These are phyloP conservation scores for Diplocarpon mali DNA, from an alignment of 2,329 filamentous ascomycete species.

Conservation along the genomic window DNA sequence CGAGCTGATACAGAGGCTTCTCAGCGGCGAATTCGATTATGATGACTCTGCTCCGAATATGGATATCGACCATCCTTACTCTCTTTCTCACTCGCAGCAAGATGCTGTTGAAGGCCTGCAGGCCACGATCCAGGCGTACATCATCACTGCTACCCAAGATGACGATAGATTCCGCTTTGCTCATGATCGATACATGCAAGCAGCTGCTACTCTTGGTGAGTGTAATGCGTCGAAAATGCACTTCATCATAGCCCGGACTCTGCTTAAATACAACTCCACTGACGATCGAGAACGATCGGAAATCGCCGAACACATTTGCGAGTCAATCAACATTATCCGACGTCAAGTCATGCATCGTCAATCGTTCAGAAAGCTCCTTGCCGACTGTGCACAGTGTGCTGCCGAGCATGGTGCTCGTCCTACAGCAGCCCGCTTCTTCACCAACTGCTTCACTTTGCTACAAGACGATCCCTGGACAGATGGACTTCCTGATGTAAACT, in stretches of 20 bases:
- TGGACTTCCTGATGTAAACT: slow-evolving; percentile 58
- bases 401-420: slow-evolving; percentile 73
- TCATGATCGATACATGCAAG: slow-evolving; percentile 78
- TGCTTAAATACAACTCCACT: slow-evolving; percentile 58
- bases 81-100: slow-evolving; percentile 43
- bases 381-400: slow-evolving; percentile 66
- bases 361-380: slow-evolving; percentile 59
- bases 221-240: slow-evolving; percentile 72
- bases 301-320: slow-evolving; percentile 71
- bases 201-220: slow-evolving; percentile 58
- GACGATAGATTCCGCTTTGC: slow-evolving; percentile 83
- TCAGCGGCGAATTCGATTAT: slow-evolving; percentile 64
- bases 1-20: slow-evolving; percentile 62
- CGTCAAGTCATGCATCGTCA: slow-evolving; percentile 46
- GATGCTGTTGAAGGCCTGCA: slow-evolving; percentile 73
- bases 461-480: slow-evolving; percentile 72
- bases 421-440: slow-evolving; percentile 75
- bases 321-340: slow-evolving; percentile 66
- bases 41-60: slow-evolving; percentile 29
- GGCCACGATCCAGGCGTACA: slow-evolving; percentile 65
- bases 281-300: slow-evolving; percentile 57
- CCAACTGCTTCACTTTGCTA: slow-evolving; percentile 64
- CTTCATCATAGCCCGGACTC: slow-evolving; percentile 72
- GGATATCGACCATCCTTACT: slow-evolving; percentile 25
- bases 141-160: slow-evolving; percentile 69